Evolutionary conservation across 441 rosid genomes (phyloP).

Genomic region (Mallotus japonicus): DNA sequence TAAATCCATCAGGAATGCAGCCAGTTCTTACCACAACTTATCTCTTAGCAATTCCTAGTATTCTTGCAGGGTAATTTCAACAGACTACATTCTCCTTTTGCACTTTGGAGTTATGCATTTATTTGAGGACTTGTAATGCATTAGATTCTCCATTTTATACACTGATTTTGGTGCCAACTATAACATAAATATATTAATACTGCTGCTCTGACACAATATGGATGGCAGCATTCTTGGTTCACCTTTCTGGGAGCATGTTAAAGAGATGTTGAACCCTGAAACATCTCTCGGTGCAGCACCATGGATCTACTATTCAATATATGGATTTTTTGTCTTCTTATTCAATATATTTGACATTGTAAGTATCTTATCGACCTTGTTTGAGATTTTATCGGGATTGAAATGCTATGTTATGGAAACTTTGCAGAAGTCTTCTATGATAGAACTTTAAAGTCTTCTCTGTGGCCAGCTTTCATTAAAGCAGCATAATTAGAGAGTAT

Average conservation of each 20-base stretch:
- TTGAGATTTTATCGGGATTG: not conserved
- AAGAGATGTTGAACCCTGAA: slow-evolving; percentile 84
- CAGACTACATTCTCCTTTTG: slow-evolving; percentile 1
- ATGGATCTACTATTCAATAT: slow-evolving; percentile 87
- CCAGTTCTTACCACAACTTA: slow-evolving; percentile 89
- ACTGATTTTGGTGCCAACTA: no score
- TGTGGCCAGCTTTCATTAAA: not conserved
- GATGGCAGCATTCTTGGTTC: slow-evolving; percentile 68
- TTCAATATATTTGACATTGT: slow-evolving; percentile 97
- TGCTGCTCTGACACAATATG: slow-evolving; percentile 29
- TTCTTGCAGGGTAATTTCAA: slow-evolving; percentile 72
- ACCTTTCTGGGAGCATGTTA: slow-evolving; percentile 70
- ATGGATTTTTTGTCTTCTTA: slow-evolving; percentile 80
- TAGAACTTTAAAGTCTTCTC: not conserved
- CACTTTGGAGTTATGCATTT: not conserved
- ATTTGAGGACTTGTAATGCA: slow-evolving; percentile 5
- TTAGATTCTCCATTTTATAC: slow-evolving; percentile 8
- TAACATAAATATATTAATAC: no score
- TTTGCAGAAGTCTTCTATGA: not conserved
- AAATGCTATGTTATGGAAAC: slow-evolving; percentile 14
- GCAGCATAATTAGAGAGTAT: not conserved
- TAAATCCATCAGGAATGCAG: slow-evolving; percentile 98
- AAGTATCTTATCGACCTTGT: slow-evolving; percentile 37
- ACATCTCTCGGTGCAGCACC: slow-evolving; percentile 86
- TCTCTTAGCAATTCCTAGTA: slow-evolving; percentile 84